Evolutionary conservation across 2,329 filamentous ascomycete species (phyloP), one percentile per base, ranked within the genome.

Genomic region (Hymenoscyphus linearis): DNA sequence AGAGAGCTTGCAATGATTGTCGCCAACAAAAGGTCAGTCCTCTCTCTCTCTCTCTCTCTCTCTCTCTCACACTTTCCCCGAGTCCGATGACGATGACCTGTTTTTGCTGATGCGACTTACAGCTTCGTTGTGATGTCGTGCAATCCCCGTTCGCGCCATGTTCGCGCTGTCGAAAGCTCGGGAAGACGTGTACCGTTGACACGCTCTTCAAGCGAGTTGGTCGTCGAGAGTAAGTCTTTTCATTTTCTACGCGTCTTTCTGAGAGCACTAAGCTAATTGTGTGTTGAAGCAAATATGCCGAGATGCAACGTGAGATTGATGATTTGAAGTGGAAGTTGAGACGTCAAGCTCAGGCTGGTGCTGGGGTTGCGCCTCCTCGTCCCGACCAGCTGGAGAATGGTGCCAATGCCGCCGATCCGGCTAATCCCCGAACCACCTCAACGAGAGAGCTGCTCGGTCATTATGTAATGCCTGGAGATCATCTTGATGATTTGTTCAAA

Each of bases 231-330:
- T 61, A 55, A 57, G 62, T 54, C 35, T 34, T 31, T 4, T 7
- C 13, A 40, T 34, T 35, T 26, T 9, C 13, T 13, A 22, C 13
- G 36, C 25, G n/a, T 4, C 10, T 35, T 34, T 37, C 4, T 7
- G 35, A 25, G 47, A 34, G 10, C 16, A 34, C 16, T 26, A 44
- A 16, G 26, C 59, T 26, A 36, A 2, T 12, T 22, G 4, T 26
- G 1, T 18, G 4, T 16, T n/a, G 16, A 31, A 87, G 84, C 65
- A 77, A 85, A 77, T 79, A 87, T 80, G 83, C 85, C 72, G 77
- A 83, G 74, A 80, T 86, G 86, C 79, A 85, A 79, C 74, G 82
- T 74, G 75, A 85, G 67, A 81, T 82, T 40, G 74, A 80, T 36
- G 78, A 81, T 66, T 70, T 82, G 55, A 72, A 79, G 57, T 78